phyloP scores from a whole-genome alignment of 2,329 filamentous ascomycete species.

The Ceratocystis alfenasii region DNA sequence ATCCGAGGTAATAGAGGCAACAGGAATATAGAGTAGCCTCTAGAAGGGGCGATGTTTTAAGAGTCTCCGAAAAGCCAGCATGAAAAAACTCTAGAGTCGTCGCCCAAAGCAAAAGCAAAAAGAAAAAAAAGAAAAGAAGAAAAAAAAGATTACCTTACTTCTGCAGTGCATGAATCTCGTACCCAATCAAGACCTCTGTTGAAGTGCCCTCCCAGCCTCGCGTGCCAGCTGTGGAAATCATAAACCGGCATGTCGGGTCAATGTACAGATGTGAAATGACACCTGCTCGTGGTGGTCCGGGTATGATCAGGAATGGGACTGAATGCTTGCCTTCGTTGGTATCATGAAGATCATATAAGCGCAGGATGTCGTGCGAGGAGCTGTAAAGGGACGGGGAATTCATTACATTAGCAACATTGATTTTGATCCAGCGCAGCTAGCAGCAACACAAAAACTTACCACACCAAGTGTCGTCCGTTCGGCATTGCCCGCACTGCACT shows the following conservation, averaged over 20 bases:
- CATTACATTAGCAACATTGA: no score
- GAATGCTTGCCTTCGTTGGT: constrained; percentile 56
- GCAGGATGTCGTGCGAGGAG: constrained; percentile 84
- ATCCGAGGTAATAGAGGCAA: neutral
- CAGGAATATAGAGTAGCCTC: no score
- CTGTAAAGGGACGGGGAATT: constrained; percentile 32
- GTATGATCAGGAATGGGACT: constrained; percentile 92
- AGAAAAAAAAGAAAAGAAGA: neutral
- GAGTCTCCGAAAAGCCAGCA: neutral
- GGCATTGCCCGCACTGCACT: constrained; percentile 82
- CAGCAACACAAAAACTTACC: constrained; percentile 32
- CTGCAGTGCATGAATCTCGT: constrained; percentile 55
- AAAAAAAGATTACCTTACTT: constrained; percentile 1
- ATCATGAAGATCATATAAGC: constrained; percentile 76
- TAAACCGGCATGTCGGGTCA: constrained; percentile 77
- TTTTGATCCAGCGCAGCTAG: no score
- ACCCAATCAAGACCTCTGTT: constrained; percentile 86
- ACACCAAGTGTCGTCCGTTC: constrained; percentile 83
- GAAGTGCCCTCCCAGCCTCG: constrained; percentile 85
- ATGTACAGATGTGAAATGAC: constrained; percentile 78
- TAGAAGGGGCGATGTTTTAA: neutral
- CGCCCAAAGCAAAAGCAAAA: no score
- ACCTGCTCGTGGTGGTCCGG: constrained; percentile 69
- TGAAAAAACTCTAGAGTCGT: neutral
- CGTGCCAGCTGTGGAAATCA: constrained; percentile 85